Percentiles rank a stretch among this genome's conserved stretches.
Evolutionary conservation across 371 early-diverging fungal genomes (phyloP).

Genomic region (Mortierella sp.): DNA sequence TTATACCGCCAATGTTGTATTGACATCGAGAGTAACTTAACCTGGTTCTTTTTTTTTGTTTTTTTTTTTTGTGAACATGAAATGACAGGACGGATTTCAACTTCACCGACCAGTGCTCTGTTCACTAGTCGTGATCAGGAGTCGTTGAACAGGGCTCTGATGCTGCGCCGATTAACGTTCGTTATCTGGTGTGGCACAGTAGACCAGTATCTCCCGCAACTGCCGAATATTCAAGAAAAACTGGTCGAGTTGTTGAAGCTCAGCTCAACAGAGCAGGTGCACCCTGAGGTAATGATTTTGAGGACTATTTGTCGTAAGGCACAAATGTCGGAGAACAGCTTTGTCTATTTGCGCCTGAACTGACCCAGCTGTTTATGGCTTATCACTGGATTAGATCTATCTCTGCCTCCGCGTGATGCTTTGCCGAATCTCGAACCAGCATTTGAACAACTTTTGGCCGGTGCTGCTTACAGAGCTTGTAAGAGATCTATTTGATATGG

Average conservation of each 20-base stretch:
- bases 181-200: slow-evolving; percentile 78
- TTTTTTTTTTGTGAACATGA: not conserved
- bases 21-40: not conserved
- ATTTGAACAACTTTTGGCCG: slow-evolving; percentile 91
- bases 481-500: slow-evolving; percentile 22
- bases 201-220: slow-evolving; percentile 83
- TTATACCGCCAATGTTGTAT: not conserved
- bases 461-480: slow-evolving; percentile 89
- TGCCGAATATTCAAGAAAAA: slow-evolving; percentile 90
- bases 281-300: slow-evolving; percentile 70
- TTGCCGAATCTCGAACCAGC: slow-evolving; percentile 81
- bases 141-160: slow-evolving; percentile 71
- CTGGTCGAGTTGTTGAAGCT: slow-evolving; percentile 88
- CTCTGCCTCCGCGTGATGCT: slow-evolving; percentile 85
- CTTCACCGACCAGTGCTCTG: slow-evolving; percentile 75
- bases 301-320: not conserved
- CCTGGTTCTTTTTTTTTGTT: not conserved
- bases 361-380: too few relatives aligned
- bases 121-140: slow-evolving; percentile 91
- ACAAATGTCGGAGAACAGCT: not conserved
- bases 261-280: slow-evolving; percentile 73
- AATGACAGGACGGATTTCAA: slow-evolving; percentile 78
- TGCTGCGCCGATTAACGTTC: slow-evolving; percentile 82
- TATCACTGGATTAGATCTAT: too few relatives aligned
- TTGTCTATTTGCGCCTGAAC: too few relatives aligned